Conservation (phyloP, 768 basidiomycete species). For the Epithele typhae region DNA sequence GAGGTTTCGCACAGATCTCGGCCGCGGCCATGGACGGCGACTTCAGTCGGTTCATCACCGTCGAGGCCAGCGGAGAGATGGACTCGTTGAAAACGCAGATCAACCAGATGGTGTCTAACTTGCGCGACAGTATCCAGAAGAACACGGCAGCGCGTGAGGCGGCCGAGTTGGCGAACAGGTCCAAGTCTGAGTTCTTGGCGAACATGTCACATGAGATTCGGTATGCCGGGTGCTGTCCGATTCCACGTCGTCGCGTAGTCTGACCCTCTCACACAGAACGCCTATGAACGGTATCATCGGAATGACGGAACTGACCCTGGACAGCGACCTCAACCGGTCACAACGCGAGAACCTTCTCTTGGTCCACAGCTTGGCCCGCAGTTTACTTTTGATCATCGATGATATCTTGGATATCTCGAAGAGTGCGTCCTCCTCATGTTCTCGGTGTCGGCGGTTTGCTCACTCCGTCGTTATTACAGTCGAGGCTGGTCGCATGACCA, state of each 20-base stretch:
- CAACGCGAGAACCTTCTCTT: slow-evolving; percentile 94
- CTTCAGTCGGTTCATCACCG: slow-evolving; percentile 98
- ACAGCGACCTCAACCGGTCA: slow-evolving; percentile 90
- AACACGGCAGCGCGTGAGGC: slow-evolving; percentile 97
- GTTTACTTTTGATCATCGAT: slow-evolving; percentile 93
- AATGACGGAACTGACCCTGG: slow-evolving; percentile 98
- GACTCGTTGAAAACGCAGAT: slow-evolving; percentile 98
- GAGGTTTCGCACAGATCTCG: slow-evolving; percentile 98
- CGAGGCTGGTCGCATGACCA: slow-evolving; percentile 99
- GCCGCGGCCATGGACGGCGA: slow-evolving; percentile 99
- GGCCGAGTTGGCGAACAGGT: slow-evolving; percentile 95
- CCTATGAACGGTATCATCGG: slow-evolving; percentile 99
- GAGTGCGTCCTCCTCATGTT: slow-evolving; percentile 54
- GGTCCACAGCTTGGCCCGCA: slow-evolving; percentile 91
- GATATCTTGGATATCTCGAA: slow-evolving; percentile 99
- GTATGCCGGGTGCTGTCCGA: slow-evolving; percentile 39
- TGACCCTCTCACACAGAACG: slow-evolving; percentile 50
- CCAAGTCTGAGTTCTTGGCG: slow-evolving; percentile 96
- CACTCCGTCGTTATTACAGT: slow-evolving; percentile 36
- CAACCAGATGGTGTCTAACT: slow-evolving; percentile 98
- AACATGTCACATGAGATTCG: slow-evolving; percentile 98
- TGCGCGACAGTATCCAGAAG: slow-evolving; percentile 96
- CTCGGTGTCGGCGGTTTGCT: too few species aligned
- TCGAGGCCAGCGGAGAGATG: slow-evolving; percentile 98
- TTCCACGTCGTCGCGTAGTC: neutral